Conservation (phyloP, 1,284 basidiomycete genomes). For the Lignosus rhinocerotis region DNA sequence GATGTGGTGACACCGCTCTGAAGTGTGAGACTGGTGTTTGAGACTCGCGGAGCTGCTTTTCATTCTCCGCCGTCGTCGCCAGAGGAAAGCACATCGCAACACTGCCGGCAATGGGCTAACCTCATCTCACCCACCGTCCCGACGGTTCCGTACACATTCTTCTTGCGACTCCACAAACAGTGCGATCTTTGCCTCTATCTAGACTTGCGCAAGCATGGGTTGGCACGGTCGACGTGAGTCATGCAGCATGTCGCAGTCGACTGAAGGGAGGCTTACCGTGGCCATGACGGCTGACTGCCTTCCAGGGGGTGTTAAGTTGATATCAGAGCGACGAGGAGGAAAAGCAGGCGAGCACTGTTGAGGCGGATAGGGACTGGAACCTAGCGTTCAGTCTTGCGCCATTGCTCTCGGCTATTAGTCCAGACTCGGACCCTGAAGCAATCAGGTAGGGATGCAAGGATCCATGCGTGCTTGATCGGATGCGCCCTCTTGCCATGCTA, state of each 20-base stretch:
- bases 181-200: not conserved
- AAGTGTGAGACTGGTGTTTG: too few relatives aligned
- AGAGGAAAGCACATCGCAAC: not conserved
- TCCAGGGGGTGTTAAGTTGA: not conserved
- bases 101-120: not conserved
- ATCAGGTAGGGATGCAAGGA: not conserved
- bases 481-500: not conserved
- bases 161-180: not conserved
- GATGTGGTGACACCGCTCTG: too few relatives aligned
- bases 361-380: too few relatives aligned
- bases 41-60: not conserved
- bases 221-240: not conserved
- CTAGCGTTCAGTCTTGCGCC: too few relatives aligned
- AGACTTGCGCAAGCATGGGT: not conserved
- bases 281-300: not conserved
- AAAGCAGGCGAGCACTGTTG: too few relatives aligned
- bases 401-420: not conserved
- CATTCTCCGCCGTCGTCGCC: constrained; percentile 1
- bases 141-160: not conserved
- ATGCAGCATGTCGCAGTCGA: not conserved
- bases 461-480: not conserved
- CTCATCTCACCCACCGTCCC: not conserved
- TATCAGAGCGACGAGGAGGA: too few relatives aligned
- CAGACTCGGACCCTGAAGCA: not conserved
- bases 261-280: not conserved